Conservation (phyloP, 768 basidiomycete species). For the Rhizopogon sp. region DNA sequence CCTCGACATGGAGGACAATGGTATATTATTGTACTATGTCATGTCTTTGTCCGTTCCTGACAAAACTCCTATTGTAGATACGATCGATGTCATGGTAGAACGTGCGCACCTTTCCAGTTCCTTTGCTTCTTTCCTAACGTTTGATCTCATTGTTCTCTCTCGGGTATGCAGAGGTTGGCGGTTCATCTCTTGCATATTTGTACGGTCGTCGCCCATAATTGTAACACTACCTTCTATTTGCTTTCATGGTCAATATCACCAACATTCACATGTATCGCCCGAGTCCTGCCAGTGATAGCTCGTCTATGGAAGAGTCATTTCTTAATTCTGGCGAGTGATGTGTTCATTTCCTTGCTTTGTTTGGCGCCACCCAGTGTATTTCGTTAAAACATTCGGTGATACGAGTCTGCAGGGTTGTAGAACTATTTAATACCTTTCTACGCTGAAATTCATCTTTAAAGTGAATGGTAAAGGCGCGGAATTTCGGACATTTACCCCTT, state of each 20-base stretch:
- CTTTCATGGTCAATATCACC: background rate
- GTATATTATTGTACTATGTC: conserved; percentile 36
- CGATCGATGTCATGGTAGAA: conserved; percentile 96
- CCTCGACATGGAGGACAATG: conserved; percentile 87
- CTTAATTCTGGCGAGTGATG: background rate
- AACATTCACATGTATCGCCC: background rate
- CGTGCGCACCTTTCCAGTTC: conserved; percentile 48
- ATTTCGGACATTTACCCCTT: background rate
- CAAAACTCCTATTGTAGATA: conserved; percentile 42
- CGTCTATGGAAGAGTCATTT: background rate
- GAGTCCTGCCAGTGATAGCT: background rate
- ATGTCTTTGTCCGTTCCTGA: conserved; percentile 1
- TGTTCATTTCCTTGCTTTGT: background rate
- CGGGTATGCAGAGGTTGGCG: conserved; percentile 39
- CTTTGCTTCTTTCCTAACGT: conserved; percentile 5
- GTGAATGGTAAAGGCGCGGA: background rate
- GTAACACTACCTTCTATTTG: conserved; percentile 6
- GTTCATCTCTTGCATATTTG: conserved; percentile 17
- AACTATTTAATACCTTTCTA: background rate
- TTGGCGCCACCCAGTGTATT: background rate
- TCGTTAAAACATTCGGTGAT: background rate
- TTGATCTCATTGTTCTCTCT: background rate
- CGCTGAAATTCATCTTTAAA: background rate
- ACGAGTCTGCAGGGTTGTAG: background rate
- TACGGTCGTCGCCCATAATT: conserved; percentile 8